Evolutionary conservation across 352 stramenopile genomes (phyloP).

Genomic region (Phytophthora multivora): DNA sequence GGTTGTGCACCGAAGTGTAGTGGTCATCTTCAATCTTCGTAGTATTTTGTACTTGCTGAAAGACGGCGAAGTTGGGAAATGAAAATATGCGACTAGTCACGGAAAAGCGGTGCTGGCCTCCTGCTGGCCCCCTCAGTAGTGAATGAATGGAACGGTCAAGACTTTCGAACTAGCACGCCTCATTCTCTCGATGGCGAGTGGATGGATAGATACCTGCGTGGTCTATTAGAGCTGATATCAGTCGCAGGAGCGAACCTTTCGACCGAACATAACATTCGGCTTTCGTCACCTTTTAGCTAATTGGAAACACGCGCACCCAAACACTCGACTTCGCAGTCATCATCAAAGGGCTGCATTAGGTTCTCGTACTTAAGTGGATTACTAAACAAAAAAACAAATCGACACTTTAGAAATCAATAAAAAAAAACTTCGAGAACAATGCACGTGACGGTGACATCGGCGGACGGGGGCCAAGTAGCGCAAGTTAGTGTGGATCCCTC

Average conservation of each 20-base stretch:
- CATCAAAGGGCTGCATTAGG: not conserved
- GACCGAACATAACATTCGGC: not conserved
- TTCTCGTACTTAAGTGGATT: not conserved
- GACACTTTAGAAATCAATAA: constrained; percentile 1
- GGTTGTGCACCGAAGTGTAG: constrained; percentile 28
- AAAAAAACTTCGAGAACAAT: constrained; percentile 16
- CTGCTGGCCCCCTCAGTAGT: constrained; percentile 17
- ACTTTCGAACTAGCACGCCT: constrained; percentile 1
- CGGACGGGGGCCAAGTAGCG: constrained; percentile 58
- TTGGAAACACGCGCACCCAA: constrained; percentile 11
- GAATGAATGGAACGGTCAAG: constrained; percentile 11
- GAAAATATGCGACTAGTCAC: constrained; percentile 28
- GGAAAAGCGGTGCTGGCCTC: constrained; percentile 5
- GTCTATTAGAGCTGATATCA: constrained; percentile 7
- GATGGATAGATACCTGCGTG: constrained; percentile 9
- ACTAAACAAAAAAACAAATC: not conserved
- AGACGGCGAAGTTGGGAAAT: constrained; percentile 19
- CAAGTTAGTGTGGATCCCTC: constrained; percentile 60
- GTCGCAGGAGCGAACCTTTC: not conserved
- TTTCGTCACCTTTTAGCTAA: not conserved
- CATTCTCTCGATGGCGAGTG: constrained; percentile 21
- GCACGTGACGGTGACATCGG: constrained; percentile 71
- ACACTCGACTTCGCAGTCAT: constrained; percentile 17
- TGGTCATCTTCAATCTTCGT: constrained; percentile 16
- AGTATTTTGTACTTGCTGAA: constrained; percentile 8